A percentile compares a stretch with the other conserved stretches of the same genome.
These are phyloP conservation scores for Clitocybe nebularis DNA, from an alignment of 1,284 basidiomycete species.

Conservation along the genomic window DNA sequence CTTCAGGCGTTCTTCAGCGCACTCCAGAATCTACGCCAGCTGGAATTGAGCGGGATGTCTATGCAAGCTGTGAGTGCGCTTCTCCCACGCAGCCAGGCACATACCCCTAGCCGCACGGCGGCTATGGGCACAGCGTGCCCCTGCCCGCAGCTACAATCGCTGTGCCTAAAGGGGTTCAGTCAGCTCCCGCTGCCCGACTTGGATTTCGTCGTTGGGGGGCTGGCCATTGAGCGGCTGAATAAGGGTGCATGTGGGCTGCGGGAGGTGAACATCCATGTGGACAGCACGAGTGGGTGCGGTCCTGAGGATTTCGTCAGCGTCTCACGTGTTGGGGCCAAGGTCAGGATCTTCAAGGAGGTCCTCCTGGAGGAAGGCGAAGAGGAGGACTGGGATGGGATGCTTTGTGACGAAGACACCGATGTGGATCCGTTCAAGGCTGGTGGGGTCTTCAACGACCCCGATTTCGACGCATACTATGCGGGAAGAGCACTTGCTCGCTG, in stretches of 20 bases:
- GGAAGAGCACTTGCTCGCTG: constrained; percentile 4
- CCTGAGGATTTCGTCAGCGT: constrained; percentile 18
- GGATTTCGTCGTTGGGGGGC: constrained; percentile 20
- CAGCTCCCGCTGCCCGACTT: constrained; percentile 20
- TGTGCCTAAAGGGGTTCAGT: constrained; percentile 25
- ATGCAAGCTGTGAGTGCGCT: constrained; percentile 28
- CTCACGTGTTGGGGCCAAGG: constrained; percentile 19
- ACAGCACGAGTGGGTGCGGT: constrained; percentile 12
- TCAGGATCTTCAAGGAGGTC: constrained; percentile 21
- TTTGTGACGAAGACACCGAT: constrained; percentile 18
- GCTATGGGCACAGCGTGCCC: too few species aligned
- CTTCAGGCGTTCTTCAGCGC: constrained; percentile 28
- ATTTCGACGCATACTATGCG: constrained; percentile 31
- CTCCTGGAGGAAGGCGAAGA: constrained; percentile 21
- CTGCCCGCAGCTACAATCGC: constrained; percentile 27
- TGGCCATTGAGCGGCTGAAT: constrained; percentile 22
- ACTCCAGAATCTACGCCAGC: constrained; percentile 24
- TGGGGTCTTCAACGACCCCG: constrained; percentile 34
- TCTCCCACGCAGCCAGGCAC: constrained; percentile 17
- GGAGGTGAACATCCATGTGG: constrained; percentile 28
- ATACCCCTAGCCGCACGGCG: constrained; percentile 7
- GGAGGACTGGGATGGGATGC: constrained; percentile 17
- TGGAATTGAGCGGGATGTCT: constrained; percentile 31
- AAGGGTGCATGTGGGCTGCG: constrained; percentile 21
- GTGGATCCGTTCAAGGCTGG: constrained; percentile 26